phyloP scores from a whole-genome alignment of 306 rosid genomes.

The Aeschynomene evenia region DNA sequence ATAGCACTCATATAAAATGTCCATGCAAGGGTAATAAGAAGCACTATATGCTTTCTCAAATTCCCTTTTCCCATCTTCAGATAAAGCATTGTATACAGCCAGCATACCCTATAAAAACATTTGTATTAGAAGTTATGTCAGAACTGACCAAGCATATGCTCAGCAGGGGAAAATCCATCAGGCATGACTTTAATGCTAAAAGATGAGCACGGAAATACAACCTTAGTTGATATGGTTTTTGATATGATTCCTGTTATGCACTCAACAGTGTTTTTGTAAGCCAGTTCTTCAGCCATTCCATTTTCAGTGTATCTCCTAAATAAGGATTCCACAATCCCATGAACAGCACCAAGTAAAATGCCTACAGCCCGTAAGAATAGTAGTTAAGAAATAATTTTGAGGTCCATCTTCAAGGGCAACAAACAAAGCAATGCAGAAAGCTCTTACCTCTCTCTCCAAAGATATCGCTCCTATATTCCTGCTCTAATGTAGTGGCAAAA shows the following conservation, averaged over 20 bases:
- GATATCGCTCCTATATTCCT: slow-evolving; percentile 95
- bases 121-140: too few species aligned
- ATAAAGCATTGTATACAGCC: slow-evolving; percentile 75
- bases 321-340: slow-evolving; percentile 90
- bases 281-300: slow-evolving; percentile 86
- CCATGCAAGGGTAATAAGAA: slow-evolving; percentile 95
- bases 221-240: slow-evolving; percentile 86
- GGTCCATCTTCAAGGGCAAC: not conserved
- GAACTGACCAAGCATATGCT: not conserved
- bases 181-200: not conserved
- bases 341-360: slow-evolving; percentile 97
- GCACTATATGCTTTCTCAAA: slow-evolving; percentile 96
- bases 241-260: slow-evolving; percentile 83
- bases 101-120: slow-evolving; percentile 73
- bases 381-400: slow-evolving; percentile 27
- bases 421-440: not conserved
- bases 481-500: slow-evolving; percentile 90
- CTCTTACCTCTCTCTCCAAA: slow-evolving; percentile 89
- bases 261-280: slow-evolving; percentile 95
- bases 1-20: slow-evolving; percentile 92
- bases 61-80: slow-evolving; percentile 75
- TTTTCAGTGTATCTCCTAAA: slow-evolving; percentile 90
- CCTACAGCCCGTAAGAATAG: slow-evolving; percentile 49
- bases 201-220: slow-evolving; percentile 23
- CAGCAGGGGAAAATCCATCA: not conserved